phyloP scores from a whole-genome alignment of 768 basidiomycete species.

The Amanita brunnescens region DNA sequence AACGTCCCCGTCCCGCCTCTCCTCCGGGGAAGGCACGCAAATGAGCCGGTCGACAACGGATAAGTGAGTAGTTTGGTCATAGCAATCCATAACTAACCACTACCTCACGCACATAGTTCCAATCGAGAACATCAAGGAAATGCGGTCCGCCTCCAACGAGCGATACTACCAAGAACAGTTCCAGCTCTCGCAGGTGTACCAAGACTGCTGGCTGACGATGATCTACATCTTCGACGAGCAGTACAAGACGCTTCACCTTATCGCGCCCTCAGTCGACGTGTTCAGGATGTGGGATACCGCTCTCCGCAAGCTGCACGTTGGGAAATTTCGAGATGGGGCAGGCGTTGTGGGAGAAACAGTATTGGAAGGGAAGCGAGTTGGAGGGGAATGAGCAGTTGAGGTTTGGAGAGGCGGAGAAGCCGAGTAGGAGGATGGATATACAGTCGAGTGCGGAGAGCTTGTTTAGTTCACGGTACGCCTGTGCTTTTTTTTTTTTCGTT shows the following conservation, averaged over 20 bases:
- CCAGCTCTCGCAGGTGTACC: slow-evolving; percentile 50
- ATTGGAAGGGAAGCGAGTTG: slow-evolving; percentile 69
- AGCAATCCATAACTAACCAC: too few relatives aligned
- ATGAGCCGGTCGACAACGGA: slow-evolving; percentile 33
- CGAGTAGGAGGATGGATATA: slow-evolving; percentile 67
- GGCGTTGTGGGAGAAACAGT: slow-evolving; percentile 70
- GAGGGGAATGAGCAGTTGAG: slow-evolving; percentile 52
- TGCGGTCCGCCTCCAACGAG: slow-evolving; percentile 66
- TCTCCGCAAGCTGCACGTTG: slow-evolving; percentile 51
- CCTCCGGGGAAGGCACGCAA: slow-evolving; percentile 36
- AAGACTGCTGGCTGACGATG: slow-evolving; percentile 77
- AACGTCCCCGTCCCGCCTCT: slow-evolving; percentile 1
- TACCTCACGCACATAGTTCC: slow-evolving; percentile 45
- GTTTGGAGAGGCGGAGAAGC: slow-evolving; percentile 62
- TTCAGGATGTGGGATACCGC: slow-evolving; percentile 49
- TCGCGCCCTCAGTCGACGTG: slow-evolving; percentile 50
- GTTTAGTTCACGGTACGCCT: slow-evolving; percentile 45
- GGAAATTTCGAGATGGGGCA: slow-evolving; percentile 57
- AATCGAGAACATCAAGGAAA: slow-evolving; percentile 81
- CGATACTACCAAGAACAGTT: slow-evolving; percentile 68
- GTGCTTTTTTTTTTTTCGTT: background rate
- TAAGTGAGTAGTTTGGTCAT: slow-evolving; percentile 3
- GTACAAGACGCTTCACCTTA: slow-evolving; percentile 82
- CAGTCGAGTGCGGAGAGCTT: slow-evolving; percentile 47
- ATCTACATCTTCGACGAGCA: slow-evolving; percentile 69